Evolutionary conservation across 2,329 filamentous ascomycete species (phyloP).

Genomic region (Didymella segeticola): DNA sequence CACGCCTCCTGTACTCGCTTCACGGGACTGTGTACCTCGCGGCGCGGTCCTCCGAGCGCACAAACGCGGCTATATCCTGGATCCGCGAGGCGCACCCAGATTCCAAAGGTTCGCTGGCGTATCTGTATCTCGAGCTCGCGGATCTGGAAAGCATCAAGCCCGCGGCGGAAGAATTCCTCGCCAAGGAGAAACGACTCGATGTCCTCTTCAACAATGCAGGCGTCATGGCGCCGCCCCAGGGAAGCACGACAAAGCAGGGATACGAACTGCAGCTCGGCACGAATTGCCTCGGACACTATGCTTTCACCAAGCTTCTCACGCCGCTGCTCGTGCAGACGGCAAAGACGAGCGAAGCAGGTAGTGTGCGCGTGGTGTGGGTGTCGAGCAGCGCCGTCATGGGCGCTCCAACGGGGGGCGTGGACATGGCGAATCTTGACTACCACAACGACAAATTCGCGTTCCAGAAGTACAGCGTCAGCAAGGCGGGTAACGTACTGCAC

Average conservation of each 20-base stretch:
- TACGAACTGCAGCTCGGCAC: conserved; percentile 48
- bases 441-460: conserved; percentile 1
- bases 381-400: conserved; percentile 17
- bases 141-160: conserved; percentile 50
- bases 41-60: conserved; percentile 50
- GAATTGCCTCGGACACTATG: conserved; percentile 51
- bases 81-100: conserved; percentile 47
- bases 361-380: conserved; percentile 48
- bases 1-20: conserved; percentile 60
- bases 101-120: conserved; percentile 25
- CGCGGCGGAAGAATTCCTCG: conserved; percentile 47
- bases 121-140: conserved; percentile 49
- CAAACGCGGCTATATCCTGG: conserved; percentile 54
- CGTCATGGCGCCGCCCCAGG: conserved; percentile 39
- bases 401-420: conserved; percentile 24
- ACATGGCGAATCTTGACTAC: conserved; percentile 28
- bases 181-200: conserved; percentile 51
- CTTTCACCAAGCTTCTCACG: conserved; percentile 50
- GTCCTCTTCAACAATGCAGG: conserved; percentile 51
- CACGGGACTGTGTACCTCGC: conserved; percentile 65
- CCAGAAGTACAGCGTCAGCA: conserved; percentile 34
- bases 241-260: conserved; percentile 30
- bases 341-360: conserved; percentile 20
- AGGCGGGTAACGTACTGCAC: conserved; percentile 39
- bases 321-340: conserved; percentile 47